These are phyloP conservation scores for Eucalyptus brandiana DNA, from an alignment of 345 rosid species.

Conservation along the genomic window DNA sequence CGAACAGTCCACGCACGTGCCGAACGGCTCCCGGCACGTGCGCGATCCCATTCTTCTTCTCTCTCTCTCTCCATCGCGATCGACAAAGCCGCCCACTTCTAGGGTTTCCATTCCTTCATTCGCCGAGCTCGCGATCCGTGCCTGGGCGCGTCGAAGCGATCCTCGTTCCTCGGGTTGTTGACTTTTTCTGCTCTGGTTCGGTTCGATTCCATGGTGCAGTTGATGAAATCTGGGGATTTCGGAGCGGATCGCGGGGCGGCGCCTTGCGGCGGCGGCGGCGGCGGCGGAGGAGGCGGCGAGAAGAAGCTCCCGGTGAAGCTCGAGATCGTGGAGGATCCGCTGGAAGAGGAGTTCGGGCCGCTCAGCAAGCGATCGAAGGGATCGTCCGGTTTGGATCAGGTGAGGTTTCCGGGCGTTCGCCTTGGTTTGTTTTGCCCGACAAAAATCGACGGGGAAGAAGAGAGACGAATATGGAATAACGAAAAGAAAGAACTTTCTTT, in stretches of 20 bases:
- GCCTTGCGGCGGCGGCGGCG: slow-evolving; percentile 29
- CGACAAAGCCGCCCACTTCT: background rate
- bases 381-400: slow-evolving; percentile 27
- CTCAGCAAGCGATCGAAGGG: slow-evolving; percentile 61
- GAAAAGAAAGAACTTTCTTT: background rate
- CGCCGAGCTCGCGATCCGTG: background rate
- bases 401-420: background rate
- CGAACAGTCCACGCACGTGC: background rate
- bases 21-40: background rate
- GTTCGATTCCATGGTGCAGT: slow-evolving; percentile 50
- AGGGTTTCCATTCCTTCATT: background rate
- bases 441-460: background rate
- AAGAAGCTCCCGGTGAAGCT: slow-evolving; percentile 63
- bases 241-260: background rate
- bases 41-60: background rate
- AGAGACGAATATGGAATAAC: background rate
- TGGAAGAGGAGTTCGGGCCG: slow-evolving; percentile 67
- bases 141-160: background rate
- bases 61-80: background rate
- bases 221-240: slow-evolving; percentile 56
- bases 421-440: background rate
- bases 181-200: background rate
- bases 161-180: background rate
- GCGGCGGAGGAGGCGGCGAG: slow-evolving; percentile 29
- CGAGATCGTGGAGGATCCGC: slow-evolving; percentile 76